Evolutionary conservation across 106 monocot species (phyloP), one percentile per base, ranked within the genome.

Genomic region (Dendrobium huoshanense): DNA sequence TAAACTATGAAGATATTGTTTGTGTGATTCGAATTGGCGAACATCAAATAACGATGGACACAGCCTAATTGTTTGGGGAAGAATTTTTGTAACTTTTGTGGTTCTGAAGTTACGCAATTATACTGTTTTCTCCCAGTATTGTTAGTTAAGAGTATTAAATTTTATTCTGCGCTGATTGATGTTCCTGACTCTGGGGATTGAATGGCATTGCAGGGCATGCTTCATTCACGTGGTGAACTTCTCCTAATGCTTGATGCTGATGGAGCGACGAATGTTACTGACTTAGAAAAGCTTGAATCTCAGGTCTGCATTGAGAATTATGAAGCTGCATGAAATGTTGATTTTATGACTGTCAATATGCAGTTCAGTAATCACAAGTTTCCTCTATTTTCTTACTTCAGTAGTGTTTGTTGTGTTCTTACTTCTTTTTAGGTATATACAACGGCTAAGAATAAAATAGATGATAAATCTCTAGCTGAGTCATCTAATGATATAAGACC

Each of bases 171-270:
- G 77, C 74, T 81, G 70, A 77, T 70, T 86, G 64, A 79, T 89
- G 81, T 75, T 88, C 84, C 75, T 31, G 41, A 73, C 51, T 70
- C 81, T 51, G 77, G 79, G 77, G 84, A 83, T 85, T 79, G 82
- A 79, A 85, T 87, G 85, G 55, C 41, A 76, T 84, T 84, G 85
- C 83, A 99, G 99, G 99, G 99, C 75, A 99, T 99, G 95, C 86
- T 99, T 19, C 99, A 95, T 88, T 92, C 92, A 72, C 91, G 99
- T 82, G 99, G 99, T 70, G 88, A 99, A 78, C 81, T 99, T 55
- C 87, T 99, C 55, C 81, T 99, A 29, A 99, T 99, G 99, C 95
- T 99, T 86, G 99, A 99, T 84, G 99, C 99, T 86, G 99, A 99
- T 88, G 99, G 99, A 9, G 99, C 99, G 81, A 99, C 95, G 37